Evolutionary conservation across 164 flowering plant species (phyloP).

Genomic region (Piper betle): DNA sequence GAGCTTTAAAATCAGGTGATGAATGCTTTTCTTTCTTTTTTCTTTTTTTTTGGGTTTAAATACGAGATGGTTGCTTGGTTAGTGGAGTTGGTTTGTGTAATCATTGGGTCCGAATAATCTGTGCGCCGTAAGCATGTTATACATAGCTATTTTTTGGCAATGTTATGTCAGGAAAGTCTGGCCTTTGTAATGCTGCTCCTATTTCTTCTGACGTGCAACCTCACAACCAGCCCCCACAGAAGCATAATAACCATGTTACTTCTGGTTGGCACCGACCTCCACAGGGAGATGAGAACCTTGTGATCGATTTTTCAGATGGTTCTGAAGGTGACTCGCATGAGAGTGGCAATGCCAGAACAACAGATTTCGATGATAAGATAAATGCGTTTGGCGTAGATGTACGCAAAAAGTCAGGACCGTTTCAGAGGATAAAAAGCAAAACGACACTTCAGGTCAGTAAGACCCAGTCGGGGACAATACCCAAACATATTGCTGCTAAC

Average conservation of each 20-base stretch:
- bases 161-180: slow-evolving; percentile 18
- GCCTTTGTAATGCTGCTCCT: slow-evolving; percentile 11
- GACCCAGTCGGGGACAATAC: slow-evolving; percentile 16
- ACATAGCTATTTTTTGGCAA: not conserved
- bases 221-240: slow-evolving; percentile 11
- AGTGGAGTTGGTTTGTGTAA: too few relatives aligned
- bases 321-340: slow-evolving; percentile 60
- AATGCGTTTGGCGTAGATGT: slow-evolving; percentile 6
- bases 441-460: slow-evolving; percentile 9
- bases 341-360: slow-evolving; percentile 10
- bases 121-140: too few relatives aligned
- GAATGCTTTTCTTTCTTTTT: too few relatives aligned
- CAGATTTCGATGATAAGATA: slow-evolving; percentile 10
- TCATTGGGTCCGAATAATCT: too few relatives aligned
- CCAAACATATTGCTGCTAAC: slow-evolving; percentile 24
- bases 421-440: slow-evolving; percentile 17
- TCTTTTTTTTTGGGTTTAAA: too few relatives aligned
- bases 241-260: slow-evolving; percentile 9
- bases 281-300: slow-evolving; percentile 29
- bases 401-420: slow-evolving; percentile 17
- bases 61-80: too few relatives aligned
- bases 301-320: slow-evolving; percentile 72
- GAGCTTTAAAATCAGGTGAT: too few relatives aligned
- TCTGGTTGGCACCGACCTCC: slow-evolving; percentile 18
- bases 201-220: slow-evolving; percentile 11